Percentiles rank a stretch among this genome's conserved stretches.
Evolutionary conservation across 257 asterid genomes (phyloP).

Genomic region (Cordia subcordata): DNA sequence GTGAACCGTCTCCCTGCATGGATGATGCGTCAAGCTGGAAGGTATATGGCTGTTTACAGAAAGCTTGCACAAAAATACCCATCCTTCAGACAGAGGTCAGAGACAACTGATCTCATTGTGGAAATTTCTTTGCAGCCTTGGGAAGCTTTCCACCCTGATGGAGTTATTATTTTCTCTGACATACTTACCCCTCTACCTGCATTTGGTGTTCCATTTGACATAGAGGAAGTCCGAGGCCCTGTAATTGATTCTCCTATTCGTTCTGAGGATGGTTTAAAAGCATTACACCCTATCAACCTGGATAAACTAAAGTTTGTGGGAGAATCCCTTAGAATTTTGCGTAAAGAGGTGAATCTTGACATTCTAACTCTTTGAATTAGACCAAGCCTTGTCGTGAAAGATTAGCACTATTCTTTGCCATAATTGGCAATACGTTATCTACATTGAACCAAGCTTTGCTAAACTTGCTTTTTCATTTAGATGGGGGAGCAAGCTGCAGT

Average conservation of each 20-base stretch:
- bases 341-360: slow-evolving; percentile 54
- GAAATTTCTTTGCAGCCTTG: slow-evolving; percentile 99
- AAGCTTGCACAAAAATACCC: slow-evolving; percentile 96
- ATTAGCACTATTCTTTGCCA: slow-evolving; percentile 4
- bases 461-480: slow-evolving; percentile 29
- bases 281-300: slow-evolving; percentile 72
- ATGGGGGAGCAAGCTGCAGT: slow-evolving; percentile 87
- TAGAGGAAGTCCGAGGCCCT: slow-evolving; percentile 88
- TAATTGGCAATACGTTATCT: slow-evolving; percentile 1
- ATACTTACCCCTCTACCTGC: slow-evolving; percentile 97
- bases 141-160: slow-evolving; percentile 95
- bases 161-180: slow-evolving; percentile 94
- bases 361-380: neutral
- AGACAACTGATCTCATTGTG: slow-evolving; percentile 98
- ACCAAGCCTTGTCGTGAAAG: slow-evolving; percentile 3
- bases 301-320: slow-evolving; percentile 81
- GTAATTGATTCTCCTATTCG: slow-evolving; percentile 80
- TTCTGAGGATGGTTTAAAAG: slow-evolving; percentile 68
- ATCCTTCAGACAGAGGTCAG: slow-evolving; percentile 98
- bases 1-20: slow-evolving; percentile 95
- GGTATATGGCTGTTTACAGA: slow-evolving; percentile 92
- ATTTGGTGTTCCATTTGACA: slow-evolving; percentile 95
- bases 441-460: slow-evolving; percentile 3
- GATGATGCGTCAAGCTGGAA: slow-evolving; percentile 99
- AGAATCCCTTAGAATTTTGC: slow-evolving; percentile 68